Conservation (phyloP, 2,329 filamentous ascomycete genomes). For the Talaromyces albobiverticillius region DNA sequence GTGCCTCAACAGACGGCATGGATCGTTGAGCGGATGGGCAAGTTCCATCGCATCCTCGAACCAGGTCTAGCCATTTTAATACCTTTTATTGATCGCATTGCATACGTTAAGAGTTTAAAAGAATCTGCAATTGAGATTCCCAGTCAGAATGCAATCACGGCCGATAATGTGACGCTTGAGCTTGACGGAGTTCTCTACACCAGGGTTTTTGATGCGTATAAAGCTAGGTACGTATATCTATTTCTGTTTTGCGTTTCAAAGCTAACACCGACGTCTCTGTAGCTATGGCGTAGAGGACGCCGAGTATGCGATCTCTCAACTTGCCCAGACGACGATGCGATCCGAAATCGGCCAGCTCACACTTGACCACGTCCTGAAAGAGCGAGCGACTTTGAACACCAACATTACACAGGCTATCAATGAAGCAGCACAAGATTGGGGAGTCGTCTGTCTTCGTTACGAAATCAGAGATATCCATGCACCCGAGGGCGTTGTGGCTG, state of each 20-base stretch:
- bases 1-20: slow-evolving; percentile 99
- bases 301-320: slow-evolving; percentile 96
- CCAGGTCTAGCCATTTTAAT: slow-evolving; percentile 86
- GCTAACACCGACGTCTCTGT: slow-evolving; percentile 4
- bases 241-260: slow-evolving; percentile 6
- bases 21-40: slow-evolving; percentile 99
- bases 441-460: slow-evolving; percentile 91
- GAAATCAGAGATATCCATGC: slow-evolving; percentile 99
- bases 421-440: slow-evolving; percentile 95
- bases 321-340: slow-evolving; percentile 98
- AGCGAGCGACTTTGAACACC: slow-evolving; percentile 90
- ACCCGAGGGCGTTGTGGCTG: slow-evolving; percentile 85
- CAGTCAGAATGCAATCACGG: slow-evolving; percentile 95
- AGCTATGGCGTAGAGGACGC: slow-evolving; percentile 98
- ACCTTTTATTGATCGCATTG: slow-evolving; percentile 90
- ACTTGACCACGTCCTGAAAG: slow-evolving; percentile 95
- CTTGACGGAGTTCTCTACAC: slow-evolving; percentile 95
- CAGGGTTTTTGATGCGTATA: slow-evolving; percentile 95
- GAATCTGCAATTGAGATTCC: slow-evolving; percentile 96
- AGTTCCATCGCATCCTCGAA: slow-evolving; percentile 89
- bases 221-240: slow-evolving; percentile 68
- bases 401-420: slow-evolving; percentile 99
- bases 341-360: slow-evolving; percentile 96
- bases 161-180: slow-evolving; percentile 96
- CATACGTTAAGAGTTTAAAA: slow-evolving; percentile 97